Percentiles rank a stretch among this genome's conserved stretches.
These are phyloP conservation scores for Plasmopara viticola DNA, from an alignment of 352 stramenopile species.

Conservation along the genomic window DNA sequence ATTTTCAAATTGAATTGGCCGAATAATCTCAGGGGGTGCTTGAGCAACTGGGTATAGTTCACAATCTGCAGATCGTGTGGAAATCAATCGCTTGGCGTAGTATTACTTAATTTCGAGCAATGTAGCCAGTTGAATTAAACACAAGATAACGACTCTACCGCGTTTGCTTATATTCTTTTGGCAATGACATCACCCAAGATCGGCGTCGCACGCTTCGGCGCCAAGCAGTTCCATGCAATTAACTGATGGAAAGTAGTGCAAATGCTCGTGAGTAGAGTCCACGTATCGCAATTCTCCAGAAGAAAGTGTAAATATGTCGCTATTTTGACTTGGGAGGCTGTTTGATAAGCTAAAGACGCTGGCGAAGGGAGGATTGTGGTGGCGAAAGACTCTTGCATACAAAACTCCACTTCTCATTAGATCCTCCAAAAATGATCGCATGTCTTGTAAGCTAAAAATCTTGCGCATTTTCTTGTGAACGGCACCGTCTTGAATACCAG, in stretches of 20 bases:
- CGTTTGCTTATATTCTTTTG: background rate
- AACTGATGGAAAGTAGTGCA: conserved; percentile 71
- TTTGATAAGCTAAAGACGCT: conserved; percentile 31
- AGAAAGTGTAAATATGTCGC: conserved; percentile 17
- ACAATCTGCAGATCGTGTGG: no score
- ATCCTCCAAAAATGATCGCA: conserved; percentile 63
- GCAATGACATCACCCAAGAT: conserved; percentile 24
- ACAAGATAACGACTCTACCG: no score
- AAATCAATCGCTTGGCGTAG: background rate
- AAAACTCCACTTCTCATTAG: conserved; percentile 53
- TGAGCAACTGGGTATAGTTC: no score
- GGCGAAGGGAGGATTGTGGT: conserved; percentile 4
- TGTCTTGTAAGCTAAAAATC: conserved; percentile 63
- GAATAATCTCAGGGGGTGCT: no score
- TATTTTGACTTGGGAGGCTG: conserved; percentile 2
- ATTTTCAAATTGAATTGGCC: no score
- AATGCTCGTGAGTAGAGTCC: conserved; percentile 35
- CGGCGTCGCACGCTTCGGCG: conserved; percentile 45
- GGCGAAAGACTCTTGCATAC: conserved; percentile 40
- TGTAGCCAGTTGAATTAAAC: background rate
- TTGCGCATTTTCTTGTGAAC: conserved; percentile 72
- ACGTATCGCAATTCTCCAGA: conserved; percentile 46
- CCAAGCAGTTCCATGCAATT: conserved; percentile 78
- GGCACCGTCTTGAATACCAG: conserved; percentile 51
- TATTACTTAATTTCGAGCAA: background rate